Percentiles rank a stretch among this genome's conserved stretches.
phyloP scores from a whole-genome alignment of 73 alveolate species.

The Tetrahymena elliotti region DNA sequence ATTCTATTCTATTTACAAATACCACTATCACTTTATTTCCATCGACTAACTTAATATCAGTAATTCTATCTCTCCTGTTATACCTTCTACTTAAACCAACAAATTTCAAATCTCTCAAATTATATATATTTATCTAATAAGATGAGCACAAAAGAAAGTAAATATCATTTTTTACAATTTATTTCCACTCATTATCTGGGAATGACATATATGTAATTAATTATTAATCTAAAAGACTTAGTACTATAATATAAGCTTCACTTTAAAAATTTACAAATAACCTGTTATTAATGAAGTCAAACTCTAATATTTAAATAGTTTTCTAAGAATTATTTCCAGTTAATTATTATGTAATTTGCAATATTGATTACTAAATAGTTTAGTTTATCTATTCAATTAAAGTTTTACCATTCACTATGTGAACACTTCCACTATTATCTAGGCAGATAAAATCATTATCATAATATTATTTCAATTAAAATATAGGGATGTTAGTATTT shows the following conservation, averaged over 20 bases:
- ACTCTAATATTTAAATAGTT: too few species aligned
- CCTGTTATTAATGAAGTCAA: neutral
- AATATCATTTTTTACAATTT: too few species aligned
- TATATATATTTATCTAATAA: too few species aligned
- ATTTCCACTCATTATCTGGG: neutral
- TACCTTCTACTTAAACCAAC: too few species aligned
- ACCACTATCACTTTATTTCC: neutral
- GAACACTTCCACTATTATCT: neutral
- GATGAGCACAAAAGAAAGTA: too few species aligned
- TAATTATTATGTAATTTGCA: neutral
- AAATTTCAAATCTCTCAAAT: too few species aligned
- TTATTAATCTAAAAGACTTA: neutral
- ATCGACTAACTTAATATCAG: neutral
- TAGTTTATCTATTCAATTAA: too few species aligned
- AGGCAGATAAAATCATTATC: neutral
- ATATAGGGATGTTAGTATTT: neutral
- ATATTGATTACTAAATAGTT: too few species aligned
- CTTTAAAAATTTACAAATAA: neutral
- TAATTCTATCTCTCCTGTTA: neutral
- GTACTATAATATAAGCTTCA: neutral
- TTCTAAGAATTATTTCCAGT: neutral
- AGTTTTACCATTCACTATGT: neutral
- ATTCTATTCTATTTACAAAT: neutral
- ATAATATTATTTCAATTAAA: too few species aligned
- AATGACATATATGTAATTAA: neutral